phyloP scores from a whole-genome alignment of 768 basidiomycete genomes.

The Gyrodon lividus region DNA sequence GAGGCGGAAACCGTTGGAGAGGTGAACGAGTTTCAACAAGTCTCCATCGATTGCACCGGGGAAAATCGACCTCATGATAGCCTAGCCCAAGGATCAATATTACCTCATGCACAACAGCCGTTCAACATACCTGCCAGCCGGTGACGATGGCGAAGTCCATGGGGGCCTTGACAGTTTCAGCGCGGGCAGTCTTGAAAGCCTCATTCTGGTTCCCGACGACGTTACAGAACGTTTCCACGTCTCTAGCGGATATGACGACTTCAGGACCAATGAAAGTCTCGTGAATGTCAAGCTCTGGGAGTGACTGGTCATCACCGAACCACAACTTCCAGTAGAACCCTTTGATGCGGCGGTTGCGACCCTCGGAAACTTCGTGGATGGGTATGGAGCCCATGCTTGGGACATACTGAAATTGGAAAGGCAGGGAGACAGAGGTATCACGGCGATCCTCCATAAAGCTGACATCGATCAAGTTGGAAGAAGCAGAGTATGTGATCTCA shows the following conservation, averaged over 20 bases:
- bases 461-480: conserved; percentile 60
- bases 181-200: conserved; percentile 79
- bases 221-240: conserved; percentile 86
- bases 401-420: conserved; percentile 80
- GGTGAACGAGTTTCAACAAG: conserved; percentile 91
- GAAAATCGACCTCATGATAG: conserved; percentile 99
- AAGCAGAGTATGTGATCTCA: conserved; percentile 59
- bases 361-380: conserved; percentile 84
- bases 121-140: conserved; percentile 85
- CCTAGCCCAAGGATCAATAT: conserved; percentile 45
- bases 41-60: conserved; percentile 90
- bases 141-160: conserved; percentile 99
- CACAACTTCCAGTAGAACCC: conserved; percentile 98
- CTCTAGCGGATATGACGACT: conserved; percentile 71
- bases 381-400: conserved; percentile 88
- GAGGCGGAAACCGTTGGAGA: conserved; percentile 95
- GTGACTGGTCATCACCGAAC: conserved; percentile 82
- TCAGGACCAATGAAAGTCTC: conserved; percentile 87
- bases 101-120: neutral
- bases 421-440: conserved; percentile 73
- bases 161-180: conserved; percentile 72
- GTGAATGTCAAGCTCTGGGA: conserved; percentile 77
- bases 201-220: conserved; percentile 94
- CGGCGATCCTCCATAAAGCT: conserved; percentile 83
- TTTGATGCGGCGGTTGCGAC: conserved; percentile 89